These are phyloP conservation scores for Desmodesmus armatus DNA, from an alignment of 139 green algal genomes.

Conservation along the genomic window DNA sequence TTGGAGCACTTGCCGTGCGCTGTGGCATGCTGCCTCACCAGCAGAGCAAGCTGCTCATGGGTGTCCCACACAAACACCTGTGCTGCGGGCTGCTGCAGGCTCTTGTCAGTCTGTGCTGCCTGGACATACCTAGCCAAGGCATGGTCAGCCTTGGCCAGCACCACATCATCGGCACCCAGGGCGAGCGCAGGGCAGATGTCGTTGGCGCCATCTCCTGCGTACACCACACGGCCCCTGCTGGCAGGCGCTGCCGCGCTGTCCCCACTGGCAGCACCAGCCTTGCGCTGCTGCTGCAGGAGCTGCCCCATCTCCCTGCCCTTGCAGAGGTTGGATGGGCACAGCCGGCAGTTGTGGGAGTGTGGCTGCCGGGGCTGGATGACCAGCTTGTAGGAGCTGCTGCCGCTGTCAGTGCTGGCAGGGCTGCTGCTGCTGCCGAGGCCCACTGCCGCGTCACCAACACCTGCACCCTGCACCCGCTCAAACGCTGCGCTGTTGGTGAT, in stretches of 20 bases:
- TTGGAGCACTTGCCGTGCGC: neutral
- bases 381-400: neutral
- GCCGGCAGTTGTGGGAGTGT: slow-evolving; percentile 66
- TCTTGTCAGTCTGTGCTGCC: neutral
- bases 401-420: neutral
- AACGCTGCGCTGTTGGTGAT: slow-evolving; percentile 78
- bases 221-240: slow-evolving; percentile 70
- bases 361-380: slow-evolving; percentile 42
- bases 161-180: slow-evolving; percentile 71
- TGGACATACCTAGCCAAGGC: slow-evolving; percentile 50
- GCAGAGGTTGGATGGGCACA: slow-evolving; percentile 87
- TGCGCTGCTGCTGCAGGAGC: neutral
- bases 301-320: slow-evolving; percentile 80
- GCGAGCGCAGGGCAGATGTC: slow-evolving; percentile 84
- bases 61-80: slow-evolving; percentile 57
- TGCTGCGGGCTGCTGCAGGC: slow-evolving; percentile 50
- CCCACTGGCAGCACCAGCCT: neutral
- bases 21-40: slow-evolving; percentile 37
- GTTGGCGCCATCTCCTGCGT: slow-evolving; percentile 81
- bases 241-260: neutral
- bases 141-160: slow-evolving; percentile 70
- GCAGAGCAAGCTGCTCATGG: slow-evolving; percentile 66
- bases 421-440: slow-evolving; percentile 1
- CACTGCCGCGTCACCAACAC: slow-evolving; percentile 6
- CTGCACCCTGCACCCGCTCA: slow-evolving; percentile 49